phyloP scores from a whole-genome alignment of 2,329 filamentous ascomycete species.

The Colletotrichum lentis region DNA sequence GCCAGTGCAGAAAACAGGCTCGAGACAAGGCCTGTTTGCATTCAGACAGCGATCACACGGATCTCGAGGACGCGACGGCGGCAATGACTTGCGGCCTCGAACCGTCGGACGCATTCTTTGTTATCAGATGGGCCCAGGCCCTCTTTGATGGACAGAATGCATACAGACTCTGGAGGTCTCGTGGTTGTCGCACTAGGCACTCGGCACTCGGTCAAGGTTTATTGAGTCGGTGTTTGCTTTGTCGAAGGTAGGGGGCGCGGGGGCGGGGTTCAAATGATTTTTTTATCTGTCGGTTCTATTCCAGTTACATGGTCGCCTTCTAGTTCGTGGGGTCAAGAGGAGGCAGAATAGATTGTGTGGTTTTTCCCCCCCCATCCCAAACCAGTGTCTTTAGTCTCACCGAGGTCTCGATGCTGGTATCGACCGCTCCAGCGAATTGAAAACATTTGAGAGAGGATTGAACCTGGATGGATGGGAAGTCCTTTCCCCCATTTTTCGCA shows the following conservation, averaged over 20 bases:
- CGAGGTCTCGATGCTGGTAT: constrained; percentile 36
- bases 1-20: constrained; percentile 29
- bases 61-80: constrained; percentile 32
- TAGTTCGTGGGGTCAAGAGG: constrained; percentile 26
- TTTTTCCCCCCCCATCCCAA: constrained; percentile 12
- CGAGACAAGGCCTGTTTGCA: constrained; percentile 22
- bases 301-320: constrained; percentile 29
- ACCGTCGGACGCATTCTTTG: constrained; percentile 28
- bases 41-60: constrained; percentile 31
- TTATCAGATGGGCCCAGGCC: constrained; percentile 25
- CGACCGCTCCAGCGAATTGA: constrained; percentile 37
- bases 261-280: constrained; percentile 10
- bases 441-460: constrained; percentile 27
- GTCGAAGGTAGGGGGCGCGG: neutral
- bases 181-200: constrained; percentile 5
- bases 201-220: constrained; percentile 20
- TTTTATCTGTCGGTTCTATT: constrained; percentile 31
- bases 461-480: too few species aligned
- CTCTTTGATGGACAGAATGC: constrained; percentile 11
- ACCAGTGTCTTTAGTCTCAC: constrained; percentile 33
- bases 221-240: constrained; percentile 34
- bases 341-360: constrained; percentile 31
- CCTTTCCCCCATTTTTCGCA: neutral
- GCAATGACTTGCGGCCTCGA: constrained; percentile 27
- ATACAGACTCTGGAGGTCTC: constrained; percentile 23